Evolutionary conservation across 306 rosid genomes (phyloP), one percentile per base, ranked within the genome.

Genomic region (Canavalia gladiata): DNA sequence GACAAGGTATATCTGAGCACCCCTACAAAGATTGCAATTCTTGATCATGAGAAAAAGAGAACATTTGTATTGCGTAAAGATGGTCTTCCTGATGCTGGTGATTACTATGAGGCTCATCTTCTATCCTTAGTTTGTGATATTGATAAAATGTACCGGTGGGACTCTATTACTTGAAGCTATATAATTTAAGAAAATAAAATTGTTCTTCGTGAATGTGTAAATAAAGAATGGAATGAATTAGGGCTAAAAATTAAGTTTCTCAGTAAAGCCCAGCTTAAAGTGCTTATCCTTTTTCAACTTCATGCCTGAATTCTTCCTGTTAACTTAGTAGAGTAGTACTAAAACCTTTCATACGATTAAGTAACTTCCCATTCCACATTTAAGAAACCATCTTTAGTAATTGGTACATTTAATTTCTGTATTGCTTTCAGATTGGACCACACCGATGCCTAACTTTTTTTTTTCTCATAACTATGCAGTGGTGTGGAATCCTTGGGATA

Each of bases 401-500:
- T 41, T 60, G 68, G 56, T 12, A 65, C 18, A 25, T 41, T 72
- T 18, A 54, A 30, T 8, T 1, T 50, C 4, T 35, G 34, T 70
- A 28, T 66, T 65, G 30, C 74, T 81, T 75, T 49, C 28, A 1
- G 31, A 74, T 75, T 74, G 34, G 30, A 37, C 57, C n/a, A 63
- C 45, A 51, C 51, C 57, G 72, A 67, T 0, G 42, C 43, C 39
- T 55, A 10, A 8, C 35, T 0, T 46, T 28, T 42, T 56, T 35
- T 52, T 51, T 74, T 43, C 7, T 18, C 4, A 4, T 29, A 13
- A 67, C 41, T 10, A 37, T 83, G 47, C 84, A 93, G 97, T 90
- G 85, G 97, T 93, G 13, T 93, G 96, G 97, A 93, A 93, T 87
- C 94, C 97, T 57, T 93, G 97, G 97, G 97, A 93, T 82, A 93